Conservation (phyloP, 495 filamentous ascomycete genomes). For the Parachaetomium inaequale region DNA sequence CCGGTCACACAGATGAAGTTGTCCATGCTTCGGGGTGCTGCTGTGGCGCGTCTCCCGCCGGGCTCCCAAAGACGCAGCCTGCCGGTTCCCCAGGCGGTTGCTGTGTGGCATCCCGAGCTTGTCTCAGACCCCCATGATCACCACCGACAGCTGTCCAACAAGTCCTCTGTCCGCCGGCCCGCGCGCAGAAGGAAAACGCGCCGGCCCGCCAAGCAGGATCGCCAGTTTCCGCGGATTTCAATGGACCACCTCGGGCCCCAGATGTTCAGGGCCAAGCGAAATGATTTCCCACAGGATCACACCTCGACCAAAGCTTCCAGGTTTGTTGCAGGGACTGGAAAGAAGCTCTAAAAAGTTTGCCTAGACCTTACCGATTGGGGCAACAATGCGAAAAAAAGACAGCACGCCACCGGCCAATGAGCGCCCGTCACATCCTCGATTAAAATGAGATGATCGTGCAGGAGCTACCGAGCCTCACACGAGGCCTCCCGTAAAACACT, state of each 20-base stretch:
- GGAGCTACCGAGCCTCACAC: not conserved
- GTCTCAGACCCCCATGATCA: not conserved
- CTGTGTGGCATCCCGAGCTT: not conserved
- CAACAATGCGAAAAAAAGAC: not conserved
- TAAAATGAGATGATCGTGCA: conserved; percentile 18
- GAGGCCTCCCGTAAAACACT: conserved; percentile 7
- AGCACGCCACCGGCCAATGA: not conserved
- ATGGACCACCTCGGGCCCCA: not conserved
- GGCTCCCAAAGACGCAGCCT: not conserved
- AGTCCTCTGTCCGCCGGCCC: not conserved
- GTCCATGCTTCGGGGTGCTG: not conserved
- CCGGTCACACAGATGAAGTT: conserved; percentile 1
- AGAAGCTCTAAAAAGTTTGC: not conserved
- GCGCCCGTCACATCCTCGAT: not conserved
- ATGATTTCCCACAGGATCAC: not conserved
- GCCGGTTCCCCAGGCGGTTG: not conserved
- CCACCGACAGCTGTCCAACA: not conserved
- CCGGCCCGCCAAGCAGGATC: conserved; percentile 1
- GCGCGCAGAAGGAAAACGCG: not conserved
- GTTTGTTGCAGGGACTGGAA: not conserved
- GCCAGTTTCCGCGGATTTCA: not conserved
- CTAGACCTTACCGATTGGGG: not conserved
- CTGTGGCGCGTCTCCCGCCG: not conserved
- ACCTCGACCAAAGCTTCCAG: not conserved
- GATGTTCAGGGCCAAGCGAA: conserved; percentile 4